A percentile compares a stretch with the other conserved stretches of the same genome.
Conservation (phyloP, 2,329 filamentous ascomycete species). For the Grosmannia serpens region DNA sequence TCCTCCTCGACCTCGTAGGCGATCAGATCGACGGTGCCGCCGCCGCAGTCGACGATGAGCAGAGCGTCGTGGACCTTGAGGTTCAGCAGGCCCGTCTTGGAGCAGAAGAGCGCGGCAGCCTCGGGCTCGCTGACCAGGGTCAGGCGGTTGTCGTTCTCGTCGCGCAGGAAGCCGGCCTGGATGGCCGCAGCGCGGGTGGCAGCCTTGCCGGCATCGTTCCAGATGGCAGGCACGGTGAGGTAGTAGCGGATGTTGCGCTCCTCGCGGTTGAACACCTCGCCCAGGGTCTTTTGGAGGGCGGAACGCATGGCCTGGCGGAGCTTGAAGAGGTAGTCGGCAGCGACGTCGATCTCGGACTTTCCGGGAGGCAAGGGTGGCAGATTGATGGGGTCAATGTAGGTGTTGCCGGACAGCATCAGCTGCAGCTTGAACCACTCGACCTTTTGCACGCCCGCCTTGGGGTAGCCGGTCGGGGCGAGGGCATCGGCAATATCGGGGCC, state of each 20-base stretch:
- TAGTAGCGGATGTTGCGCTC: constrained; percentile 98
- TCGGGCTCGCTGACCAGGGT: constrained; percentile 94
- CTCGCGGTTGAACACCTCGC: constrained; percentile 95
- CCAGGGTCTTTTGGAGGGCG: constrained; percentile 88
- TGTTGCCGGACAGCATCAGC: constrained; percentile 96
- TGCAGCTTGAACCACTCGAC: constrained; percentile 99
- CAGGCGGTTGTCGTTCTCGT: constrained; percentile 94
- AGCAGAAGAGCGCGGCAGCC: constrained; percentile 93
- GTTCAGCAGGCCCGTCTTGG: constrained; percentile 90
- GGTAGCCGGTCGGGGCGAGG: constrained; percentile 90
- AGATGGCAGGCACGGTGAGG: constrained; percentile 95
- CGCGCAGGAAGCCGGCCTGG: constrained; percentile 89
- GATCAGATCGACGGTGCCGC: constrained; percentile 96
- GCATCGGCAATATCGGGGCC: constrained; percentile 96
- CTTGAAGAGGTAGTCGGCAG: constrained; percentile 98
- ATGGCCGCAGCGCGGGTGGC: constrained; percentile 92
- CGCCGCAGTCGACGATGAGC: constrained; percentile 94
- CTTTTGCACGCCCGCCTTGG: constrained; percentile 95
- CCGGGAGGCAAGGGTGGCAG: constrained; percentile 91
- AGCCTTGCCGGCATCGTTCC: constrained; percentile 98
- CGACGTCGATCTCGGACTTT: constrained; percentile 97
- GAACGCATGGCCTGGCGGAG: constrained; percentile 93
- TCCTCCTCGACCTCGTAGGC: constrained; percentile 98
- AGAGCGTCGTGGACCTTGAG: constrained; percentile 98
- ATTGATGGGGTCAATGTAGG: constrained; percentile 98